Base-by-base conservation (phyloP, 1,284 basidiomycete species). In the Papiliotrema fonsecae region DNA sequence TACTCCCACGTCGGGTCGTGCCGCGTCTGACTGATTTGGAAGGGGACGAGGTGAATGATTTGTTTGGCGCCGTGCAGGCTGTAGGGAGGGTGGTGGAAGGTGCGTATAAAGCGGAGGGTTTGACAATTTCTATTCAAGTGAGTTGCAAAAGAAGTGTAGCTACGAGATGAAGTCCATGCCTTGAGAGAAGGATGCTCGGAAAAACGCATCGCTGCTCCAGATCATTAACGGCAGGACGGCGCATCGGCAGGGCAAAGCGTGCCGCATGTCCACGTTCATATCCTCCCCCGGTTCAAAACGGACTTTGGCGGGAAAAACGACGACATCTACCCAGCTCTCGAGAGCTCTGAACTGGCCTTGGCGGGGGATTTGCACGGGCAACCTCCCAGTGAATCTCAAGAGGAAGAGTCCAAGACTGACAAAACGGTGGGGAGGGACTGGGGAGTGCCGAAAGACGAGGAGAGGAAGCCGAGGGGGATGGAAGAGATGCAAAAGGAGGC, bases 241-340 rank as follows among this genome's bases (percentile, higher is more conserved):
- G 80, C 78, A 49, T 84, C 85, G 6, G 87, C 89, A 0, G 85
- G 90, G 0, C 91, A 96, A 75, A 84, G 82, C 4, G 83, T 93
- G 14, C 84, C 89, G 0, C 91, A 94, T 63, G 87, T 94, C 21
- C 91, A 96, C 68, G 86, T 94, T 56, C 91, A 94, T 65, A 74
- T 94, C 26, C 75, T 96, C 10, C 91, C 91, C 21, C 81, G 91
- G 2, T 82, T 82, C 61, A 72, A 77, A 22, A 66, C 64, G 13
- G 77, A 80, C 83, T 76, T 79, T 78, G 46, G 73, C 60, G 56
- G 78, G 34, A 48, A 78, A 38, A 88, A 86, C 62, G 89, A 93
- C 68, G 79, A 81, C 18, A 75, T 94, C 36, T 92, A 92, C 70
- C 86, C 86, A 1, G 82, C 78, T 2, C 69, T 93, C 14, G 88